Evolutionary conservation across 176 grass and related monocot species (phyloP).

Genomic region (bread wheat (Triticum aestivum)): IWGSC_CS_RefSeq_v2.1 NC_057794.1:395927345-395927844

Average conservation of each 20-base stretch:
- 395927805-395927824: background rate
- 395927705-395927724: slow-evolving; percentile 5
- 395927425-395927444: slow-evolving; percentile 94
- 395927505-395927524: slow-evolving; percentile 57
- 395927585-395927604: slow-evolving; percentile 99
- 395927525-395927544: slow-evolving; percentile 87
- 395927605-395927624: slow-evolving; percentile 59
- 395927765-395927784: slow-evolving; percentile 20
- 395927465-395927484: slow-evolving; percentile 82
- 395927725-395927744: background rate
- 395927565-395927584: slow-evolving; percentile 91
- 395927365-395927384: slow-evolving; percentile 63
- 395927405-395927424: slow-evolving; percentile 67
- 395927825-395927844: background rate
- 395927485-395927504: slow-evolving; percentile 63
- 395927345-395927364: slow-evolving; percentile 50
- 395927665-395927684: background rate
- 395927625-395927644: background rate
- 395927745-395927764: slow-evolving; percentile 3
- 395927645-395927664: background rate
- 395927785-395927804: slow-evolving; percentile 26
- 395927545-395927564: slow-evolving; percentile 74
- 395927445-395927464: slow-evolving; percentile 91
- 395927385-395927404: slow-evolving; percentile 71
- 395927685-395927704: background rate